Conservation (phyloP, 441 rosid genomes). For the Eutrema salsugineum region DNA sequence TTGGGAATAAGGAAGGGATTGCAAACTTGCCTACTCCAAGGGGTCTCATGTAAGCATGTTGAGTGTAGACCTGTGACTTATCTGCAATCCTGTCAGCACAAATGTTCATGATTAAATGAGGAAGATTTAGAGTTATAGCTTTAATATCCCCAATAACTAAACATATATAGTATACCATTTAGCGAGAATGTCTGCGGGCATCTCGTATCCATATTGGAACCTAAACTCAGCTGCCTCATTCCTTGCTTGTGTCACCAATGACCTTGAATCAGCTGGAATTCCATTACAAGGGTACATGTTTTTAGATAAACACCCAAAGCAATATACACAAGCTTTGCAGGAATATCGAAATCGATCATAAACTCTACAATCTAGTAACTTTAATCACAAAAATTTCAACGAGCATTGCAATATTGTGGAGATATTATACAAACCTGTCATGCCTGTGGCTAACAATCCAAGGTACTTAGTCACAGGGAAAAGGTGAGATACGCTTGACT, state of each 20-base stretch:
- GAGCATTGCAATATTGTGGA: not conserved
- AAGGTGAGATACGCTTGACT: conserved; percentile 85
- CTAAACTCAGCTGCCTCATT: conserved; percentile 99
- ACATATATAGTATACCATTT: conserved; percentile 37
- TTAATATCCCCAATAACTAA: too few species aligned
- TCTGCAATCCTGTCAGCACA: conserved; percentile 75
- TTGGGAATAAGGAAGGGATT: not conserved
- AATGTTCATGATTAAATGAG: not conserved
- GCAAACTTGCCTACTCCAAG: conserved; percentile 84
- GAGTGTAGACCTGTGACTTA: conserved; percentile 95
- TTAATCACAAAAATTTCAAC: not conserved
- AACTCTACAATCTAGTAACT: not conserved
- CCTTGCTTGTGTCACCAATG: conserved; percentile 95
- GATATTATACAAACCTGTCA: conserved; percentile 56
- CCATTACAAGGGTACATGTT: not conserved
- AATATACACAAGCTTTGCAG: not conserved
- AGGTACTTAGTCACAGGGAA: conserved; percentile 85
- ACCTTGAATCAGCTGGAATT: conserved; percentile 92
- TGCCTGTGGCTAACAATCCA: conserved; percentile 92
- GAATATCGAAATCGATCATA: not conserved
- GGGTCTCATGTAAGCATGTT: conserved; percentile 99
- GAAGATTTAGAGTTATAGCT: too few species aligned
- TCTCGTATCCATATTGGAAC: conserved; percentile 89
- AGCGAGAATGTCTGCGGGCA: conserved; percentile 91
- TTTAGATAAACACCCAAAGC: not conserved